Percentiles rank a stretch among this genome's conserved stretches.
Evolutionary conservation across 2,329 filamentous ascomycete genomes (phyloP).

Genomic region (Talaromyces rugulosus): DNA sequence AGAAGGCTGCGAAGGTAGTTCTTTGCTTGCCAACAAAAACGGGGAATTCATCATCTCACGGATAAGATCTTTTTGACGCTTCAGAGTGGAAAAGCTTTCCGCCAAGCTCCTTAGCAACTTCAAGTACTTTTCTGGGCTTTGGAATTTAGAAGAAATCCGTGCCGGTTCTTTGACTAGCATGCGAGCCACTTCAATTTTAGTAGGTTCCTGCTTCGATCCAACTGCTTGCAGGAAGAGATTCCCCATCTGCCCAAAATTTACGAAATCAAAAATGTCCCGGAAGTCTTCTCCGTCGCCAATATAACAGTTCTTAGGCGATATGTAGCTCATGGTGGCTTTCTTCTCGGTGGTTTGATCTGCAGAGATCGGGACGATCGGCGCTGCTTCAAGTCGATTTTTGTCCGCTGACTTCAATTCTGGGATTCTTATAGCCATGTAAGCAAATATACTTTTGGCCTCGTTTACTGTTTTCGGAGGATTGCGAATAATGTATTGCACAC

Average conservation of each 20-base stretch:
- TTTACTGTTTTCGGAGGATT: constrained; percentile 64
- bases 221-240: constrained; percentile 85
- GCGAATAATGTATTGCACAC: constrained; percentile 67
- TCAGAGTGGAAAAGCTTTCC: constrained; percentile 65
- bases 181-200: constrained; percentile 75
- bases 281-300: constrained; percentile 71
- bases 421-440: constrained; percentile 75
- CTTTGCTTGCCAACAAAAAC: constrained; percentile 80
- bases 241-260: constrained; percentile 83
- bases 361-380: constrained; percentile 68
- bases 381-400: constrained; percentile 57
- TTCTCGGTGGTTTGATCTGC: constrained; percentile 37
- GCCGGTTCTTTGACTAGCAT: constrained; percentile 82
- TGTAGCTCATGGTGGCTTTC: constrained; percentile 45
- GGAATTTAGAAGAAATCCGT: constrained; percentile 72
- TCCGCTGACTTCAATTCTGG: constrained; percentile 65
- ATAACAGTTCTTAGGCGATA: constrained; percentile 72
- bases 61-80: constrained; percentile 74
- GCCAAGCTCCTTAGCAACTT: constrained; percentile 76
- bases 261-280: constrained; percentile 91
- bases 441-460: constrained; percentile 69
- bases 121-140: constrained; percentile 80
- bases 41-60: constrained; percentile 68
- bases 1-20: constrained; percentile 48
- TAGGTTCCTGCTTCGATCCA: constrained; percentile 88